phyloP scores from a whole-genome alignment of 345 rosid genomes.

The Xanthoceras sorbifolium region DNA sequence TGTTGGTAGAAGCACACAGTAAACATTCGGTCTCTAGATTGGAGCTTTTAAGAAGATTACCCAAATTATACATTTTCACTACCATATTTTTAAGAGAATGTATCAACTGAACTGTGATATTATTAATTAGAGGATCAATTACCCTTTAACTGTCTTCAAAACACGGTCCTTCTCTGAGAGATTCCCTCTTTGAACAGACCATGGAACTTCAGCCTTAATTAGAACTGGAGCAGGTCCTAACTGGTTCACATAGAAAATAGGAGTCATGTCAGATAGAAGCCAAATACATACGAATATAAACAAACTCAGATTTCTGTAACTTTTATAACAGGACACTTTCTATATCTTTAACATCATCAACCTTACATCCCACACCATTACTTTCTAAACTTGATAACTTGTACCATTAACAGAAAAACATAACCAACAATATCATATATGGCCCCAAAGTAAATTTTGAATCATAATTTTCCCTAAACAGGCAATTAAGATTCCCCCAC shows the following conservation, averaged over 20 bases:
- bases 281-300: not conserved
- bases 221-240: constrained; percentile 59
- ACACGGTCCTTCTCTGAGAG: constrained; percentile 62
- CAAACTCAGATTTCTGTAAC: constrained; percentile 1
- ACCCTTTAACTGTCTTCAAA: constrained; percentile 78
- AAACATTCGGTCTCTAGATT: not conserved
- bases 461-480: not conserved
- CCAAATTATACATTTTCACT: not conserved
- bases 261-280: not conserved
- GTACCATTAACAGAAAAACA: not conserved
- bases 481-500: not conserved
- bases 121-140: constrained; percentile 20
- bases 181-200: constrained; percentile 60
- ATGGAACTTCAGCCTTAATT: constrained; percentile 72
- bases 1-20: not conserved
- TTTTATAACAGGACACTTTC: not conserved
- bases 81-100: not conserved
- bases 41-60: not conserved
- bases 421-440: not conserved
- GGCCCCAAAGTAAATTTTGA: not conserved
- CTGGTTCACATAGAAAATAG: constrained; percentile 38
- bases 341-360: no score
- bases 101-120: not conserved
- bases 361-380: no score
- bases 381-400: not conserved